phyloP scores from a whole-genome alignment of 306 rosid species.

The Erythrophleum fordii region DNA sequence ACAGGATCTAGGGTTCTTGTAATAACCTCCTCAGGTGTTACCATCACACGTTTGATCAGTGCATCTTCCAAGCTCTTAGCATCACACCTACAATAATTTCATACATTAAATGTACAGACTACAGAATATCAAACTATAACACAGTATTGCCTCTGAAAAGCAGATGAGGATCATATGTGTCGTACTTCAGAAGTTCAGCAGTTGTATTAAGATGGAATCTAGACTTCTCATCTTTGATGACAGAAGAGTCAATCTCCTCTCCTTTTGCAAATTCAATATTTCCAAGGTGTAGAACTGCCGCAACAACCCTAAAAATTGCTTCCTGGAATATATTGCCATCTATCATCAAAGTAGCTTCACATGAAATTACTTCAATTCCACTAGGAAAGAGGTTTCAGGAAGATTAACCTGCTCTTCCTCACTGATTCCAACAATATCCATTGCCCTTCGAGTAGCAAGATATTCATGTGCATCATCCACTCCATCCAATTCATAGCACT shows the following conservation, averaged over 20 bases:
- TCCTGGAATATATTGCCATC: slow-evolving; percentile 63
- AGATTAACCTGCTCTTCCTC: slow-evolving; percentile 89
- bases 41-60: slow-evolving; percentile 96
- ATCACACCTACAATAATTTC: slow-evolving; percentile 68
- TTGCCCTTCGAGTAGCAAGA: slow-evolving; percentile 96
- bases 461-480: slow-evolving; percentile 90
- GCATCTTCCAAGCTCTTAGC: slow-evolving; percentile 98
- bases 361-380: neutral
- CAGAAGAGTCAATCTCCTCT: slow-evolving; percentile 93
- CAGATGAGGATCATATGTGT: slow-evolving; percentile 30
- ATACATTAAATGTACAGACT: slow-evolving; percentile 17
- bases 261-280: slow-evolving; percentile 96
- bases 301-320: slow-evolving; percentile 93
- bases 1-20: slow-evolving; percentile 99
- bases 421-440: slow-evolving; percentile 99
- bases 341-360: slow-evolving; percentile 35
- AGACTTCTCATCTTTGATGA: slow-evolving; percentile 88
- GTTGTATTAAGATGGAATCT: slow-evolving; percentile 88
- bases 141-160: slow-evolving; percentile 31
- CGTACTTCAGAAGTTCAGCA: slow-evolving; percentile 91
- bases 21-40: slow-evolving; percentile 97
- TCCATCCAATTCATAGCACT: slow-evolving; percentile 83
- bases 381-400: slow-evolving; percentile 35
- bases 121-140: slow-evolving; percentile 29
- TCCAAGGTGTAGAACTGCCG: slow-evolving; percentile 97